Conservation (phyloP, 495 filamentous ascomycete genomes). For the Lasiosphaeria ovina region DNA sequence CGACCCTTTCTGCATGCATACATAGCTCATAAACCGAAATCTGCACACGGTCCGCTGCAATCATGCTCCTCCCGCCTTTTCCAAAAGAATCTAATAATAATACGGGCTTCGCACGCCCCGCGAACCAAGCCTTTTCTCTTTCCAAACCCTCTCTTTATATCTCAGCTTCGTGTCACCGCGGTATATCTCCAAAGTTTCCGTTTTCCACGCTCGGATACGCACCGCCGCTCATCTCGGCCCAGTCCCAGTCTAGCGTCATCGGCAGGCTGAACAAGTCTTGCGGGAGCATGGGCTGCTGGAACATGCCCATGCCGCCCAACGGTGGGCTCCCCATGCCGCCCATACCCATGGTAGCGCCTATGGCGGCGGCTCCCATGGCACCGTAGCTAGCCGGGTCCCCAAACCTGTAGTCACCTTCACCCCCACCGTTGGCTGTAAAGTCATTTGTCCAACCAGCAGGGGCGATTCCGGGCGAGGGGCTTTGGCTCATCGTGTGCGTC, state of each 20-base stretch:
- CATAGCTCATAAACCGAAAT: no score
- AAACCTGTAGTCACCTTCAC: slow-evolving; percentile 41
- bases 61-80: no score
- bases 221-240: slow-evolving; percentile 79
- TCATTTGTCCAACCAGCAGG: slow-evolving; percentile 33
- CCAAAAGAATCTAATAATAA: no score
- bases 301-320: slow-evolving; percentile 18
- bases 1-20: no score
- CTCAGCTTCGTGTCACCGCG: neutral
- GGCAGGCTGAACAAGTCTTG: slow-evolving; percentile 96
- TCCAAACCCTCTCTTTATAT: neutral
- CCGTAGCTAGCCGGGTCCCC: slow-evolving; percentile 49
- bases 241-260: slow-evolving; percentile 97
- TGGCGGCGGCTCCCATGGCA: slow-evolving; percentile 1
- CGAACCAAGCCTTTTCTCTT: no score
- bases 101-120: no score
- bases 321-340: slow-evolving; percentile 43
- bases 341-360: slow-evolving; percentile 17
- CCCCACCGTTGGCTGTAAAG: slow-evolving; percentile 15
- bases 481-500: slow-evolving; percentile 30
- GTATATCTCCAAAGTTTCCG: slow-evolving; percentile 35
- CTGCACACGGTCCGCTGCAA: no score
- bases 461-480: slow-evolving; percentile 31
- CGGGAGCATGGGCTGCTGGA: slow-evolving; percentile 90
- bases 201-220: slow-evolving; percentile 54